Conservation (phyloP, 768 basidiomycete genomes). For the Multifurca ochricompacta region DNA sequence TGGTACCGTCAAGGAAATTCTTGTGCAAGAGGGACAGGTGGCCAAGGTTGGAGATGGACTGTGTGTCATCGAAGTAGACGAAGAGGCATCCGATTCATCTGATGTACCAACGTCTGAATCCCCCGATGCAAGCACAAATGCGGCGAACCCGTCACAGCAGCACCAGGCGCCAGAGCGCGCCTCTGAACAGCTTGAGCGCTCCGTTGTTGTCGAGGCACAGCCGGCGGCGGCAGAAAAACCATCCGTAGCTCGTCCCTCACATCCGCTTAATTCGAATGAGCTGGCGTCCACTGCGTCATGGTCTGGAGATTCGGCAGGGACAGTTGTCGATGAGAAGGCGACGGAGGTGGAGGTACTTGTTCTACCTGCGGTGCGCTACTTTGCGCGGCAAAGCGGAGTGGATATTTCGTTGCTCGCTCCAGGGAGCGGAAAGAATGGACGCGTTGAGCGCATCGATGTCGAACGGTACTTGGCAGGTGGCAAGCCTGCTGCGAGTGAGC, state of each 20-base stretch:
- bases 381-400: conserved; percentile 58
- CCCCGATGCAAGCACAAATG: not conserved
- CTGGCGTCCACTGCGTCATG: not conserved
- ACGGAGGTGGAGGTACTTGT: conserved; percentile 44
- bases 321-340: conserved; percentile 2
- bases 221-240: not conserved
- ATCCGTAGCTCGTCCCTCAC: conserved; percentile 29
- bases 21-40: conserved; percentile 74
- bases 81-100: conserved; percentile 33
- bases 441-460: conserved; percentile 69
- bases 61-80: conserved; percentile 76
- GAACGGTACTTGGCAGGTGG: conserved; percentile 45
- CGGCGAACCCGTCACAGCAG: not conserved
- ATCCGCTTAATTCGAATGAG: conserved; percentile 60
- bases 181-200: not conserved
- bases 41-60: conserved; percentile 76
- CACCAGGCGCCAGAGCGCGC: not conserved
- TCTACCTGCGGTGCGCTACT: conserved; percentile 70
- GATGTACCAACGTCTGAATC: conserved; percentile 15
- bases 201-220: not conserved
- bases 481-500: conserved; percentile 19
- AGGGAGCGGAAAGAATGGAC: conserved; percentile 67
- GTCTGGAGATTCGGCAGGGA: no score
- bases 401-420: conserved; percentile 49
- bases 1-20: conserved; percentile 60